Conservation (phyloP, 495 filamentous ascomycete genomes). For the Lentithecium fluviatile region DNA sequence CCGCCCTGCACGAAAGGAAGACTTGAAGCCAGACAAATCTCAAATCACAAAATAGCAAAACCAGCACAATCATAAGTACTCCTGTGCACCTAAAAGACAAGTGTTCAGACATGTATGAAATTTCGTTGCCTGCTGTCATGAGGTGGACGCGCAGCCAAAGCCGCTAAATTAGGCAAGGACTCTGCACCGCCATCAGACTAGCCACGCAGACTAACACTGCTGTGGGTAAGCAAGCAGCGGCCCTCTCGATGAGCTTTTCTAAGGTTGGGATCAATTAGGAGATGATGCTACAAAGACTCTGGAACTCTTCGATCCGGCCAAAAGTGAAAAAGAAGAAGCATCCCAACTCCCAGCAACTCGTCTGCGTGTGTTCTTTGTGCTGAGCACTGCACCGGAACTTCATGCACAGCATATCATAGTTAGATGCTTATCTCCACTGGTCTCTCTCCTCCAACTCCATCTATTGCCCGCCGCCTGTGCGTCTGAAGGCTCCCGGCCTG, state of each 20-base stretch:
- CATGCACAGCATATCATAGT: not conserved
- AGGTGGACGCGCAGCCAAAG: no score
- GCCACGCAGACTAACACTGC: not conserved
- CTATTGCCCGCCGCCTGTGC: not conserved
- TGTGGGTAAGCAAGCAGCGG: not conserved
- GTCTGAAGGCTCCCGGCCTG: slow-evolving; percentile 35
- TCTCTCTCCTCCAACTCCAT: no score
- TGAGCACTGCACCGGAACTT: not conserved
- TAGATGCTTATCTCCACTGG: no score
- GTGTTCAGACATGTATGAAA: no score
- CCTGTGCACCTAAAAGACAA: no score
- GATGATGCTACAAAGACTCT: slow-evolving; percentile 7
- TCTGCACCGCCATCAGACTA: not conserved
- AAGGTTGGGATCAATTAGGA: slow-evolving; percentile 5
- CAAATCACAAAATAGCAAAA: no score
- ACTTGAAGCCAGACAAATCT: no score
- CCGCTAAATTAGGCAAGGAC: no score
- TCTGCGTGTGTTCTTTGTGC: slow-evolving; percentile 7
- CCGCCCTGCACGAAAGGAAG: no score
- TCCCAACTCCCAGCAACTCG: not conserved
- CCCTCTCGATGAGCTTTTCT: not conserved
- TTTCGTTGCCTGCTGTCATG: no score
- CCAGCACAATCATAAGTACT: no score
- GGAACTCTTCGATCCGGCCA: slow-evolving; percentile 1
- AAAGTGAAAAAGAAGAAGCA: slow-evolving; percentile 8